Evolutionary conservation across 352 stramenopile species (phyloP).

Genomic region (Aphanomyces invadans): DNA sequence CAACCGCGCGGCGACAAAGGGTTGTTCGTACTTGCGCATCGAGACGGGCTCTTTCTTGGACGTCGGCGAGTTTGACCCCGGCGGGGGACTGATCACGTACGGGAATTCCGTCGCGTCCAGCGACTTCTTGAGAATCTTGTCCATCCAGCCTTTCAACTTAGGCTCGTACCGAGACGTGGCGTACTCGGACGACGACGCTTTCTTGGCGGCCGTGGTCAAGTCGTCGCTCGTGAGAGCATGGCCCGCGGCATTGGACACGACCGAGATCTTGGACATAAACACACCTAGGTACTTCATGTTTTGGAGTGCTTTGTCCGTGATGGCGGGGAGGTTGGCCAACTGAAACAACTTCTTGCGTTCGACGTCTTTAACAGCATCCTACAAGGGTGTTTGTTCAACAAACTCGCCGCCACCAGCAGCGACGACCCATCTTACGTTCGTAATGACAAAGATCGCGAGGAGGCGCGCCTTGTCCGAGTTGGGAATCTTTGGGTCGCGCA

Average conservation of each 20-base stretch:
- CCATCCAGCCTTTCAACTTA: constrained; percentile 53
- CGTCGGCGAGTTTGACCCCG: constrained; percentile 26
- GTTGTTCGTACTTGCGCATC: constrained; percentile 51
- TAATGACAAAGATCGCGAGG: constrained; percentile 89
- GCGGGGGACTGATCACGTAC: constrained; percentile 72
- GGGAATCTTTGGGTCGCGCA: constrained; percentile 71
- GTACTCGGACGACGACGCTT: constrained; percentile 56
- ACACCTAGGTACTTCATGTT: constrained; percentile 64
- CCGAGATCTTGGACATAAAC: constrained; percentile 31
- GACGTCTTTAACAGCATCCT: constrained; percentile 70
- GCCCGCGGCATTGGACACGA: constrained; percentile 23
- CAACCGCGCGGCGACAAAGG: no score
- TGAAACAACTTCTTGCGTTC: constrained; percentile 83
- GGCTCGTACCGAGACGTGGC: constrained; percentile 73
- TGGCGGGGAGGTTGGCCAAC: constrained; percentile 59
- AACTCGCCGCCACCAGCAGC: no score
- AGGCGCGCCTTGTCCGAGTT: constrained; percentile 86
- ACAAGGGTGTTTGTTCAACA: background rate
- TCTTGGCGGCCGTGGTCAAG: constrained; percentile 57
- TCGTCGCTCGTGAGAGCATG: constrained; percentile 40
- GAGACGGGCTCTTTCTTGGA: constrained; percentile 51
- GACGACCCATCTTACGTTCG: no score
- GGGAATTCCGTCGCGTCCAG: constrained; percentile 64
- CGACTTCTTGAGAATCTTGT: constrained; percentile 51
- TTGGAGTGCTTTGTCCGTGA: constrained; percentile 45